Conservation (phyloP, 805 yeast genomes). For the Wickerhamomyces tratensis region DNA sequence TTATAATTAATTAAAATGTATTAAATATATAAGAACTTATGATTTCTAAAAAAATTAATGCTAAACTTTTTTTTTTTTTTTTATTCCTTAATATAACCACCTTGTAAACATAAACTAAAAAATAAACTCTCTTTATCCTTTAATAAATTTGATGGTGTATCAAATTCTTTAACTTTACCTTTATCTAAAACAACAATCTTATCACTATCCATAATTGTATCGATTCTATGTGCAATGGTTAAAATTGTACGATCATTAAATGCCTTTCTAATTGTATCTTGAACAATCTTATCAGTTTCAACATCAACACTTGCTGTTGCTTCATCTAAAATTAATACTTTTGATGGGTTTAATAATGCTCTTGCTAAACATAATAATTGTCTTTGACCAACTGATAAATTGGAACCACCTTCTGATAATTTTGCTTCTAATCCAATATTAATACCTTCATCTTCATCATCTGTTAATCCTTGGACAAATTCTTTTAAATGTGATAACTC, state of each 20-base stretch:
- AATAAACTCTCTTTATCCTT: conserved; percentile 60
- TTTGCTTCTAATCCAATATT: conserved; percentile 43
- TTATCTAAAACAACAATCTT: conserved; percentile 65
- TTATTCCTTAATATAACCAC: conserved; percentile 24
- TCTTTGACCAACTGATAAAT: conserved; percentile 69
- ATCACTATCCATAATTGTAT: conserved; percentile 78
- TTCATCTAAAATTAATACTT: conserved; percentile 67
- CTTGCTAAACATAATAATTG: conserved; percentile 77
- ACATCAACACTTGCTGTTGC: conserved; percentile 89
- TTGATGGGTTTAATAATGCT: conserved; percentile 56
- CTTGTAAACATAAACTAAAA: conserved; percentile 49
- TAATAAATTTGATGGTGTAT: conserved; percentile 58
- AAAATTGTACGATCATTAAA: conserved; percentile 70
- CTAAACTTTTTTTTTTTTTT: background rate
- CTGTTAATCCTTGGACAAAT: conserved; percentile 46
- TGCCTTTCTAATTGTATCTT: conserved; percentile 67
- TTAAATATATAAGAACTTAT: no score
- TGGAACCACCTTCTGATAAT: conserved; percentile 59
- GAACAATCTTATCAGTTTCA: conserved; percentile 70
- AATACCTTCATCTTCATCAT: conserved; percentile 34
- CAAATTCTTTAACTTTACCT: conserved; percentile 72
- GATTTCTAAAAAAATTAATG: no score
- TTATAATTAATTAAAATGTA: no score
- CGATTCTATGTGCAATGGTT: conserved; percentile 79
- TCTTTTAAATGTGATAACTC: conserved; percentile 69